Conservation (phyloP, 176 grass and related monocot genomes). For the Poa pratensis region DNA sequence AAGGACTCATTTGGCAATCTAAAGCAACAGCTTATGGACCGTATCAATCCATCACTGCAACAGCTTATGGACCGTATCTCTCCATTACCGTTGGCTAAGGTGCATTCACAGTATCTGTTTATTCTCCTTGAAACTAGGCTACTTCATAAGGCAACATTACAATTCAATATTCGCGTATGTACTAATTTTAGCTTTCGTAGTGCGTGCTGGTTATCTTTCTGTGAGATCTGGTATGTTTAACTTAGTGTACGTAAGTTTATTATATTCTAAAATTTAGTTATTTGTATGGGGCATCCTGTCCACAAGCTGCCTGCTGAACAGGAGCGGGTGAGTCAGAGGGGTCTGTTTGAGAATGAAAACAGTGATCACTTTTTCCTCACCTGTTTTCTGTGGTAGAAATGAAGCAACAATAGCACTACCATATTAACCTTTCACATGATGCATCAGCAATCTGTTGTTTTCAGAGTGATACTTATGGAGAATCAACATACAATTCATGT, state of each 20-base stretch:
- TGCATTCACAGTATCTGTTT: conserved; percentile 22
- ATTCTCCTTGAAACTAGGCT: conserved; percentile 25
- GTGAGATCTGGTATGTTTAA: conserved; percentile 12
- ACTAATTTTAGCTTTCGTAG: neutral
- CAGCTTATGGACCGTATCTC: conserved; percentile 52
- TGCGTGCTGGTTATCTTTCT: conserved; percentile 24
- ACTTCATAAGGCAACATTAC: conserved; percentile 13
- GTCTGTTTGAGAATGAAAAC: conserved; percentile 27
- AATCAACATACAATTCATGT: neutral
- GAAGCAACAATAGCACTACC: neutral
- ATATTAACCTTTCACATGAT: neutral
- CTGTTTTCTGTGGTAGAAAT: neutral
- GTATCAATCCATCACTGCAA: conserved; percentile 17
- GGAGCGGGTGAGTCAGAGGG: neutral
- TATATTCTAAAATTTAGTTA: neutral
- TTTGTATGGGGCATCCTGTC: conserved; percentile 14
- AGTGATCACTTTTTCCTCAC: neutral
- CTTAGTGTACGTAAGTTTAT: neutral
- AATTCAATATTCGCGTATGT: conserved; percentile 20
- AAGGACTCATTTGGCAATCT: conserved; percentile 60
- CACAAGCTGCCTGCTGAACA: conserved; percentile 13
- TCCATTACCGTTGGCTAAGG: conserved; percentile 45
- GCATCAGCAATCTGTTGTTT: conserved; percentile 13
- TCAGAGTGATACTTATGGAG: neutral
- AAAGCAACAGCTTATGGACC: conserved; percentile 67